Evolutionary conservation across 208 protist genomes (phyloP), one percentile per base, ranked within the genome.

Genomic region (Acanthamoeba castellanii): DNA sequence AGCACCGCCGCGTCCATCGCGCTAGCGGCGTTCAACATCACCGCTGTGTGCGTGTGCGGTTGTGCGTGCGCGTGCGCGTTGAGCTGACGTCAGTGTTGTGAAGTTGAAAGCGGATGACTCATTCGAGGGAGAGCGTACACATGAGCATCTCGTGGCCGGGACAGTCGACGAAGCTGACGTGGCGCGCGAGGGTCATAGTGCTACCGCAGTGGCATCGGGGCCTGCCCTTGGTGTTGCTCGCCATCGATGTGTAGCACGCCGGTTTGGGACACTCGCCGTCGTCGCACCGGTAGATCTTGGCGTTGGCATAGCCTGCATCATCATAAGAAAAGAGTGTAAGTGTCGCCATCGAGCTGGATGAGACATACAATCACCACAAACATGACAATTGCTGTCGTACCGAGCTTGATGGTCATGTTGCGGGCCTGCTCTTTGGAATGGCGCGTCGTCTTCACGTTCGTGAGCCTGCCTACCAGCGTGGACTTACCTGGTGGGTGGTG

Each of bases 1-100:
- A 98, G 70, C 7, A 98, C 20, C 20, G 97, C 96, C 16, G 95
- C 97, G 50, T 98, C 97, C 97, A 98, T 98, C 45, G 97, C 95
- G 95, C 95, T 82, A 57, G 97, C 92, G 66, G 97, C 97, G 84
- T 76, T 95, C 37, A 98, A 66, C 97, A 98, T 98, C 13, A 95
- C 97, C 30, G 94, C 76, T 76, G 68, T 22, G 4, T 52, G n/a
- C n/a, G n/a, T n/a, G n/a, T n/a, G n/a, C n/a, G n/a, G n/a, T n/a
- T n/a, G n/a, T n/a, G n/a, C n/a, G n/a, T n/a, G n/a, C n/a, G n/a
- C n/a, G n/a, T n/a, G n/a, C n/a, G n/a, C n/a, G n/a, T n/a, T n/a
- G n/a, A n/a, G n/a, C n/a, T n/a, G n/a, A n/a, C n/a, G n/a, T n/a
- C n/a, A n/a, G n/a, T n/a, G n/a, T n/a, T n/a, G n/a, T n/a, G n/a